A percentile compares a stretch with the other conserved stretches of the same genome.
These are phyloP conservation scores for Pythium phragmitis DNA, from an alignment of 352 stramenopile species.

Conservation along the genomic window DNA sequence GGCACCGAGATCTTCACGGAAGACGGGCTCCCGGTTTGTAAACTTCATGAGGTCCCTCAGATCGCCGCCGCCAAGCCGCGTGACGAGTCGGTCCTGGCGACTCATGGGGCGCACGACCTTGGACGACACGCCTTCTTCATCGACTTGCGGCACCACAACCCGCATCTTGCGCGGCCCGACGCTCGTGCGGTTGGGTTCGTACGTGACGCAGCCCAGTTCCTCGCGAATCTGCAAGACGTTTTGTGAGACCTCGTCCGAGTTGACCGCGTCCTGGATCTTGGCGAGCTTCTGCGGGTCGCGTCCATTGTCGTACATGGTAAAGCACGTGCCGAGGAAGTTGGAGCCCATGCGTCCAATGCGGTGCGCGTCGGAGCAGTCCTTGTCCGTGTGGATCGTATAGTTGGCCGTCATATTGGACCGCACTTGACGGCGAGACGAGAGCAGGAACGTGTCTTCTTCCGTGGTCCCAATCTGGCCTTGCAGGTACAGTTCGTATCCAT, in stretches of 20 bases:
- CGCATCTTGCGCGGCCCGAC: conserved; percentile 86
- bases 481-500: conserved; percentile 82
- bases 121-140: conserved; percentile 73
- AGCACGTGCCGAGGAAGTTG: conserved; percentile 86
- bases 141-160: conserved; percentile 77
- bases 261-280: conserved; percentile 85
- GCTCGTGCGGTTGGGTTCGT: conserved; percentile 86
- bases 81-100: conserved; percentile 80
- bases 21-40: conserved; percentile 83
- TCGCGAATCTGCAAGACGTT: conserved; percentile 88
- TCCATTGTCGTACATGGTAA: conserved; percentile 88
- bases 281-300: conserved; percentile 85
- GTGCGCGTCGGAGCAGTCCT: conserved; percentile 64
- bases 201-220: conserved; percentile 82
- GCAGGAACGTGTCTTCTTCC: conserved; percentile 78
- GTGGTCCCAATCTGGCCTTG: conserved; percentile 83
- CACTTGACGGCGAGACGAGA: conserved; percentile 76
- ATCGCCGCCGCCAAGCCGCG: conserved; percentile 60
- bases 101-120: conserved; percentile 87
- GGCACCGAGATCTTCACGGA: conserved; percentile 80
- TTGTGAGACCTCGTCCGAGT: conserved; percentile 62
- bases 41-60: conserved; percentile 88
- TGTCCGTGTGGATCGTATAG: conserved; percentile 85
- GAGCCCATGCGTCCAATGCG: conserved; percentile 88
- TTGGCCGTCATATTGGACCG: conserved; percentile 89